A percentile compares a stretch with the other conserved stretches of the same genome.
Evolutionary conservation across 139 green algal genomes (phyloP).

Genomic region (Nannochloris sp.): DNA sequence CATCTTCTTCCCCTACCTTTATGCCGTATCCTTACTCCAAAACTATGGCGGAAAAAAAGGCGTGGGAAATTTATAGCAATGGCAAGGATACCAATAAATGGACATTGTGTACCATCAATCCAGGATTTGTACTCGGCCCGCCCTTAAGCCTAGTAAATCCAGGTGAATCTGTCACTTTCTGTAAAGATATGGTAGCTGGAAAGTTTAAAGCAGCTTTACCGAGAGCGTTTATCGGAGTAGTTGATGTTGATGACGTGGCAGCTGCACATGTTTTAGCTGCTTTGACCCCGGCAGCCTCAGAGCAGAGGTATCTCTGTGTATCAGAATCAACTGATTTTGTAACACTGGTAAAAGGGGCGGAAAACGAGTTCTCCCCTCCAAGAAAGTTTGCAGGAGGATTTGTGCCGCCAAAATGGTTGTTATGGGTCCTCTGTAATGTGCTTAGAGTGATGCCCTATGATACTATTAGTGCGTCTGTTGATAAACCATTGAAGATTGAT

Average conservation of each 20-base stretch:
- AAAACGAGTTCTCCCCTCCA: slow-evolving; percentile 25
- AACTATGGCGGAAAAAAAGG: slow-evolving; percentile 55
- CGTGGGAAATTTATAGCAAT: slow-evolving; percentile 47
- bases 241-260: slow-evolving; percentile 47
- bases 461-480: not conserved
- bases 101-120: slow-evolving; percentile 62
- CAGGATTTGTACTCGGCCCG: slow-evolving; percentile 61
- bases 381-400: slow-evolving; percentile 13
- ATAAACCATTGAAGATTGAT: not conserved
- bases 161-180: slow-evolving; percentile 29
- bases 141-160: slow-evolving; percentile 23
- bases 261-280: slow-evolving; percentile 38
- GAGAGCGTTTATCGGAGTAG: slow-evolving; percentile 19
- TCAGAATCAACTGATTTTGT: slow-evolving; percentile 5
- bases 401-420: slow-evolving; percentile 19
- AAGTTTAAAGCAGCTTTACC: slow-evolving; percentile 17
- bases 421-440: not conserved
- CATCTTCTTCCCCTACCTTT: slow-evolving; percentile 32
- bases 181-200: slow-evolving; percentile 25
- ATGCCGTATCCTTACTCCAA: slow-evolving; percentile 71
- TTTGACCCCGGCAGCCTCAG: slow-evolving; percentile 13
- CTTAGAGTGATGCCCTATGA: not conserved
- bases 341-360: not conserved
- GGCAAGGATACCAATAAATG: slow-evolving; percentile 24
- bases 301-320: slow-evolving; percentile 40